Conservation (phyloP, 2,329 filamentous ascomycete genomes). For the Myriangium duriaei region DNA sequence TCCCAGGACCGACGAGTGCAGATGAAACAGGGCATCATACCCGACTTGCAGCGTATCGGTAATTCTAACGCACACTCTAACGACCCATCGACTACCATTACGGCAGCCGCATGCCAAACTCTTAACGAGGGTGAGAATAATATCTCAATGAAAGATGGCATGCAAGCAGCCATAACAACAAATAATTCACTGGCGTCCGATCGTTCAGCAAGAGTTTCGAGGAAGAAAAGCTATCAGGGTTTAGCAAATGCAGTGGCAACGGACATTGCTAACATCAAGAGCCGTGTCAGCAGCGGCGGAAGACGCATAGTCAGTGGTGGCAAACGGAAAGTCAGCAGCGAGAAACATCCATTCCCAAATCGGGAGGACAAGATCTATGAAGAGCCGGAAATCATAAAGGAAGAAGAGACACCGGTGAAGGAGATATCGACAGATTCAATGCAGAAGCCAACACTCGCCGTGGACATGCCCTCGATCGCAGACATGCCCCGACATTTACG, state of each 20-base stretch:
- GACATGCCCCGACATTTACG: constrained; percentile 38
- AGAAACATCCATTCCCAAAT: constrained; percentile 49
- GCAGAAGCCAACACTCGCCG: constrained; percentile 24
- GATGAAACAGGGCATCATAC: not conserved
- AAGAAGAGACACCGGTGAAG: constrained; percentile 6
- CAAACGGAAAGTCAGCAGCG: constrained; percentile 21
- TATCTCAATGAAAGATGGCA: not conserved
- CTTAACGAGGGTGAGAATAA: too few relatives aligned
- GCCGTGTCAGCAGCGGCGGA: constrained; percentile 52
- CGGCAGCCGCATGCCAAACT: not conserved
- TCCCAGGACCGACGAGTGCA: not conserved
- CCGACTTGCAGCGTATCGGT: not conserved
- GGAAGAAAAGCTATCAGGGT: constrained; percentile 24
- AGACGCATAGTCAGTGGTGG: constrained; percentile 57
- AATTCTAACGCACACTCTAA: too few relatives aligned
- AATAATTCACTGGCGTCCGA: not conserved
- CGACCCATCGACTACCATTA: not conserved
- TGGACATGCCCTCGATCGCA: constrained; percentile 15
- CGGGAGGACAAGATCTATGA: constrained; percentile 79
- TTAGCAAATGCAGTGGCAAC: constrained; percentile 23
- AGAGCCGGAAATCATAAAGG: constrained; percentile 43
- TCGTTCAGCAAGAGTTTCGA: constrained; percentile 4
- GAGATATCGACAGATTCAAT: constrained; percentile 5
- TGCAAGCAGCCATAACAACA: not conserved
- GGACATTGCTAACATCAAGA: constrained; percentile 23